A percentile compares a stretch with the other conserved stretches of the same genome.
These are phyloP conservation scores for Aspergillus clavatus DNA, from an alignment of 2,329 filamentous ascomycete species.

Conservation along the genomic window DNA sequence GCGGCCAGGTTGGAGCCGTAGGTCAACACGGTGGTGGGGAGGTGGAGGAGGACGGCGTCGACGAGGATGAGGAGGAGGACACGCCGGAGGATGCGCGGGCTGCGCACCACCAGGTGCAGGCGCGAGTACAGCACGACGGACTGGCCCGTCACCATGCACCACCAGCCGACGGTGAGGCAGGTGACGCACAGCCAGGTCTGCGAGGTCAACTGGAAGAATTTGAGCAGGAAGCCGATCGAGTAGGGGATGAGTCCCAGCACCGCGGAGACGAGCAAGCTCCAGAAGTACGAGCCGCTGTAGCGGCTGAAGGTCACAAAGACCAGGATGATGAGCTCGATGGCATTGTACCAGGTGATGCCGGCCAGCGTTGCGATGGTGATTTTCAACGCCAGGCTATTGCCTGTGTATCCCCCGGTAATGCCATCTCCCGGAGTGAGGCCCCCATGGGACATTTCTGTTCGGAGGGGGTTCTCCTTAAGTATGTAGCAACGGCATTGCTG, in stretches of 20 bases:
- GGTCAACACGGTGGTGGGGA: slow-evolving; percentile 44
- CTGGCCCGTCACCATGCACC: slow-evolving; percentile 46
- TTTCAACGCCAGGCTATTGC: slow-evolving; percentile 32
- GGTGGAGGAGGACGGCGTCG: slow-evolving; percentile 41
- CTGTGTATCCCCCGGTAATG: slow-evolving; percentile 35
- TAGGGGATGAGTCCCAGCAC: slow-evolving; percentile 43
- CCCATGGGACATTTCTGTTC: slow-evolving; percentile 26
- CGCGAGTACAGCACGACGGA: slow-evolving; percentile 48
- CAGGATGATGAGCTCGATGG: slow-evolving; percentile 46
- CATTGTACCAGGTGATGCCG: slow-evolving; percentile 48
- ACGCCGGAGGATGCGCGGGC: slow-evolving; percentile 35
- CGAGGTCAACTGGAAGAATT: slow-evolving; percentile 39
- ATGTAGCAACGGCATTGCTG: no score
- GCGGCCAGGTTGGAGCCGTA: slow-evolving; percentile 39
- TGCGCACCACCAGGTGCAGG: slow-evolving; percentile 44
- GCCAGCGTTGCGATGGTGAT: slow-evolving; percentile 45
- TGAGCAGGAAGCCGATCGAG: slow-evolving; percentile 45
- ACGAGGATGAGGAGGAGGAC: slow-evolving; percentile 46
- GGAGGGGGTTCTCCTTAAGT: no score
- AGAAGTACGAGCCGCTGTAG: slow-evolving; percentile 48
- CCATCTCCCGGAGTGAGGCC: slow-evolving; percentile 27
- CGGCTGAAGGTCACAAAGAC: slow-evolving; percentile 47
- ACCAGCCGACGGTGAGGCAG: slow-evolving; percentile 45
- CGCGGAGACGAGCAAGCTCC: slow-evolving; percentile 44
- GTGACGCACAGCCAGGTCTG: slow-evolving; percentile 38